Evolutionary conservation across 2,329 filamentous ascomycete genomes (phyloP), one percentile per base, ranked within the genome.

Genomic region (Periconia macrospinosa): DNA sequence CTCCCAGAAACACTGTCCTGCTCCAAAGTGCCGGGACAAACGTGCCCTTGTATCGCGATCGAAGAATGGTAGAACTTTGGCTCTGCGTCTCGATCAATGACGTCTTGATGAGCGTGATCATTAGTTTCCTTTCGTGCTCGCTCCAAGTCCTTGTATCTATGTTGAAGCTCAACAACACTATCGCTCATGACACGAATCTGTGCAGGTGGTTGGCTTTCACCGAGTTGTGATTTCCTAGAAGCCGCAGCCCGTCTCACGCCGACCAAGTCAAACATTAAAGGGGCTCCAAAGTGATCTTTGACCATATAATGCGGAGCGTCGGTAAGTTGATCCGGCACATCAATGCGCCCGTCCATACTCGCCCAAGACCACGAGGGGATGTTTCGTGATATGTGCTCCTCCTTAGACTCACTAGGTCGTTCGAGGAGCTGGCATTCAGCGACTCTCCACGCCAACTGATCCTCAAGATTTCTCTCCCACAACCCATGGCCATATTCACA

Each of bases 401-500:
- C 37, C 14, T 18, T 47, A 0, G 50, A 55, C n/a, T 59, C 58
- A 14, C 30, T 50, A 7, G 58, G 60, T 0, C 64, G 57, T 30
- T 55, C 40, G 11, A 33, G 30, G 1, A 52, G 35, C 14, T 35
- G 53, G 47, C 54, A 58, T 10, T 64, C 57, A 19, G 40, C 51
- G 3, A 66, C 62, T 13, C 56, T 52, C 67, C 65, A 70, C 1
- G 62, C 53, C 14, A 70, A 41, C 20, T 70, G 66, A 27, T 70
- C 62, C 49, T 64, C 63, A 0, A 69, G 50, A 33, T 59, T 53
- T 3, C 56, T 23, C 49, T 61, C 54, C 64, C 65, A 69, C 15
- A 70, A 30, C 1, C 67, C 67, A 3, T 27, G 56, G 2, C 49
- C 65, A 40, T 67, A 70, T 41, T 60, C 57, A 9, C 54, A 55